Evolutionary conservation across 2,329 filamentous ascomycete genomes (phyloP), one percentile per base, ranked within the genome.

Genomic region (Raffaelea deltoideospora): DNA sequence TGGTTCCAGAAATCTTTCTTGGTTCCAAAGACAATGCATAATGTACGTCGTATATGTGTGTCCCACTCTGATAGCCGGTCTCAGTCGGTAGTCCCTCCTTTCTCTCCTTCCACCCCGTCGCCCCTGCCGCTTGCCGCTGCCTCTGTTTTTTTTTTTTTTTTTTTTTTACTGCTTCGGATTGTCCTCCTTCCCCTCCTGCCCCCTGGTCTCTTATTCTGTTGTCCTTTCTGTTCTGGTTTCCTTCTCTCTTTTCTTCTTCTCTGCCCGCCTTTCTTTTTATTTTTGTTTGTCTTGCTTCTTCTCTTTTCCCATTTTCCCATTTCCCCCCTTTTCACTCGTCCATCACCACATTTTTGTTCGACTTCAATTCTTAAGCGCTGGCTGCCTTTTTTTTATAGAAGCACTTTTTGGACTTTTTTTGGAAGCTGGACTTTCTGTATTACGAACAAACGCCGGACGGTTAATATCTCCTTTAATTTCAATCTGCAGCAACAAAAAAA

Each of bases 221-320:
- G 42, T 34, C 35, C n/a, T 29, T 33, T 22, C 23, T 34, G 29
- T 33, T 22, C 41, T 35, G 37, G 31, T 42, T 30, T 44, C 21
- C 35, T 45, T 44, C 38, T 43, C 40, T 44, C 35, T 38, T 42
- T 41, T 41, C 44, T 44, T 23, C 24, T 40, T 28, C 41, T 40
- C 31, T 29, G 47, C 45, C 45, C 43, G 33, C 41, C 47, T 42
- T 43, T 45, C 31, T 47, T 47, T 40, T 48, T 39, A 40, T 44
- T 45, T 47, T 37, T 37, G 42, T 41, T 21, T 31, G 40, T 39
- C 31, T 40, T 41, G 37, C 43, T 43, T 32, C 28, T 40, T 33
- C 39, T 32, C 41, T 44, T 31, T 43, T 46, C 39, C 10, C 5
- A n/a, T 20, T 22, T 30, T 32, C 10, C 9, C 8, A 10, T 17